Base-by-base conservation (phyloP, 495 filamentous ascomycete species). In the Halenospora varia region DNA sequence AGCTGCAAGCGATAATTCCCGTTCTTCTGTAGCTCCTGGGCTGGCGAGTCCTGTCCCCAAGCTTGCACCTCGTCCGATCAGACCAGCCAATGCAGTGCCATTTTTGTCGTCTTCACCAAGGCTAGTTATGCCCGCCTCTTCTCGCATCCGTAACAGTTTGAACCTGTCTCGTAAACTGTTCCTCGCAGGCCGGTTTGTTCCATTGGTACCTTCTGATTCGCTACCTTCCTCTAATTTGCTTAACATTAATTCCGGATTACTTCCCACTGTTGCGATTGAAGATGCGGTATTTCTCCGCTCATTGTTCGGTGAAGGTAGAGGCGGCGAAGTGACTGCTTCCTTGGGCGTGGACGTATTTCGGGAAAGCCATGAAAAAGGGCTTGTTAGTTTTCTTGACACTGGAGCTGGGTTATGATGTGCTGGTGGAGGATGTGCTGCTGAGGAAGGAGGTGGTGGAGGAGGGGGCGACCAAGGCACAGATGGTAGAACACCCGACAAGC, bases 361-460 rank as follows among this genome's bases (percentile, higher is more conserved):
- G n/a, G 89, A 91, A 48, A 95, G 79, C 89, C 88, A 94, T 18
- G 88, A 83, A 58, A 93, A 96, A 0, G 90, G 90, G 55, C 88
- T 85, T 44, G 85, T 88, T 20, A 89, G 74, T 67, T 90, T 93
- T 68, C 88, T 78, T 6, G 75, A 49, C 45, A 26, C 13, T 35
- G 29, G 29, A 35, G 6, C 13, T 35, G 29, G 29, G 6, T 6
- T 6, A 13, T 35, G 76, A 64, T 29, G 75, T 63, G 15, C 74
- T 59, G 60, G 11, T 13, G 57, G 39, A 8, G 75, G 65, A 25
- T 71, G 59, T 20, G 70, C 58, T 26, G 79, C 58, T 2, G 77
- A 70, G 20, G 56, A 25, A 45, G 57, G 53, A 22, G 72, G 71
- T 26, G 79, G 69, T 42, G 70, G 64, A 25, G 79, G 71, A 50